Evolutionary conservation across 352 stramenopile species (phyloP).

Genomic region (Elongisporangium anandrum): DNA sequence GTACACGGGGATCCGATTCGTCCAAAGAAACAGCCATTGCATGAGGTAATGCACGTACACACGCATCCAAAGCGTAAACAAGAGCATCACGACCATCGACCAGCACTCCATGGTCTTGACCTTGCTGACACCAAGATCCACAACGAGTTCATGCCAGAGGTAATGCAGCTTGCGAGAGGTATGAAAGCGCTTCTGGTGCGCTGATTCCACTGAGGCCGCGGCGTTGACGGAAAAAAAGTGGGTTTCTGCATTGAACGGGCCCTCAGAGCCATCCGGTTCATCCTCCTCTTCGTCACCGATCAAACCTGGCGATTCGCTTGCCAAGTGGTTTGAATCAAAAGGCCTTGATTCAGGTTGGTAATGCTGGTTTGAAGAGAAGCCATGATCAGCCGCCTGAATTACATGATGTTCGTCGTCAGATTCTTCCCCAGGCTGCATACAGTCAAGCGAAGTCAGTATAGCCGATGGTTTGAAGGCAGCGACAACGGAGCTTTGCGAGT

Average conservation of each 20-base stretch:
- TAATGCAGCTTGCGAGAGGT: conserved; percentile 72
- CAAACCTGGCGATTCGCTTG: no score
- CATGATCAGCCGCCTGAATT: no score
- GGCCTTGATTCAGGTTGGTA: no score
- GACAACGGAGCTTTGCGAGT: no score
- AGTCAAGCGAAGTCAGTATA: no score
- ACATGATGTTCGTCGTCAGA: no score
- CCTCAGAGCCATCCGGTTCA: background rate
- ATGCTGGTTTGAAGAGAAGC: no score
- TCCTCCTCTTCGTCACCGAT: no score
- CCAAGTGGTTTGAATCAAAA: no score
- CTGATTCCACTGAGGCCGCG: conserved; percentile 36
- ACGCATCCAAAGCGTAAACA: conserved; percentile 81
- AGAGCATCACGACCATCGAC: conserved; percentile 46
- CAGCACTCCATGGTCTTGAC: conserved; percentile 78
- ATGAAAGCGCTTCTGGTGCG: conserved; percentile 57
- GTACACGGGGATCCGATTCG: conserved; percentile 72
- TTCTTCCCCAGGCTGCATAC: no score
- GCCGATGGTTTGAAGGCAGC: no score
- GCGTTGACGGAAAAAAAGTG: conserved; percentile 55
- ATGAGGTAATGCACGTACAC: conserved; percentile 88
- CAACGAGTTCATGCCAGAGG: conserved; percentile 73
- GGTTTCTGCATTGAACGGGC: conserved; percentile 29
- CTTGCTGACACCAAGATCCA: conserved; percentile 52
- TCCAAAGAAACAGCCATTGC: conserved; percentile 81